Evolutionary conservation across 2,329 filamentous ascomycete species (phyloP), one percentile per base, ranked within the genome.

Genomic region (Ophiostoma himal-ulmi): DNA sequence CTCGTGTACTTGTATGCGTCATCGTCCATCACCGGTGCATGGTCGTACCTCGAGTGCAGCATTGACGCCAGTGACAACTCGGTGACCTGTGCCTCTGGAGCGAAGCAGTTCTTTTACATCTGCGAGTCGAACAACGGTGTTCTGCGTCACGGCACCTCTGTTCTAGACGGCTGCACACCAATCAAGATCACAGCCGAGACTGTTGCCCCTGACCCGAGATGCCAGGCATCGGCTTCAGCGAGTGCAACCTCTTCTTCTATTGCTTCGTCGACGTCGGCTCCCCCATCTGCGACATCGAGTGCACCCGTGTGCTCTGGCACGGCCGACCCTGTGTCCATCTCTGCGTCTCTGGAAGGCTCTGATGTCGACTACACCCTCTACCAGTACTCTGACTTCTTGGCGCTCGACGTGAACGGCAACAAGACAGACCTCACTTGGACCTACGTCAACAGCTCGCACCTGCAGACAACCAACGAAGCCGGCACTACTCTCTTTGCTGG

Each of bases 401-500:
- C 44, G 5, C 17, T 48, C 6, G 44, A 48, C 44, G 17, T 48
- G 7, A 8, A 17, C 44, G n/a, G 10, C 44, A 48, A 7, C 44
- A 48, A 48, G 44, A 48, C 44, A n/a, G 44, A 48, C 44, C 44
- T 48, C 44, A 20, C 44, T 7, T 48, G 44, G 44, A n/a, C 44
- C 44, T 48, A 48, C 7, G 44, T 48, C 17, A 48, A 48, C 44
- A 6, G 44, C 44, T 48, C 44, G 5, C 44, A 48, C 17, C 44
- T 48, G 44, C 44, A 48, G 17, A 48, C 44, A 7, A n/a, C 17
- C 5, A 48, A 48, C 44, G 20, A 20, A 1, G 44, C 44, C 44
- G 44, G 44, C 71, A 74, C 68, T 71, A 70, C 52, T 70, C 65
- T 60, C 14, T 70, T 70, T 68, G 44, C 71, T 10, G 68, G 69